Conservation (phyloP, 345 rosid species). For the Ceriops zippeliana region DNA sequence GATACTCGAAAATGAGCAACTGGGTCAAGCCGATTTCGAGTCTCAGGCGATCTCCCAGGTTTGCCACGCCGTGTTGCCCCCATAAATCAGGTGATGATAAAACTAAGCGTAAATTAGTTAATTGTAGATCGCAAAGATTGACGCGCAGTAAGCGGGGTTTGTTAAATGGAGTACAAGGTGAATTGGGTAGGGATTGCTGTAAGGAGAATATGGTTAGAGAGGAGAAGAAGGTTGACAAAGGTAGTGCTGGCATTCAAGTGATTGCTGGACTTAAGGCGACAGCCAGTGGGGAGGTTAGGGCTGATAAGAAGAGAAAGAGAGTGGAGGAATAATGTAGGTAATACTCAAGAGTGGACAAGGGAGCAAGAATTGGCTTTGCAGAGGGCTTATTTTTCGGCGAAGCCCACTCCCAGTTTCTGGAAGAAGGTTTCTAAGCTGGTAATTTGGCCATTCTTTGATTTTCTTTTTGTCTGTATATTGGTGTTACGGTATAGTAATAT, state of each 20-base stretch:
- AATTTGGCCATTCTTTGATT: background rate
- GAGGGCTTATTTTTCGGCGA: conserved; percentile 61
- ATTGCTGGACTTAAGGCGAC: conserved; percentile 14
- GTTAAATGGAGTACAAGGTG: background rate
- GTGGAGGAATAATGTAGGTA: background rate
- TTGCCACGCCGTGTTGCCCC: background rate
- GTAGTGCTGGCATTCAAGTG: background rate
- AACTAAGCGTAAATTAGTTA: background rate
- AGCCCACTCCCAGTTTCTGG: conserved; percentile 82
- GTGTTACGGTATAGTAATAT: background rate
- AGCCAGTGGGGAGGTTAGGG: background rate
- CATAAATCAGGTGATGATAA: background rate
- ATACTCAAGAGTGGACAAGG: conserved; percentile 53
- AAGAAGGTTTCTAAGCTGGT: conserved; percentile 76
- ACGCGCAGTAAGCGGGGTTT: background rate
- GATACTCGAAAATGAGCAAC: background rate
- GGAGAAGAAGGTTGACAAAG: background rate
- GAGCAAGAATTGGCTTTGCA: conserved; percentile 72
- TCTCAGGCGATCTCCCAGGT: conserved; percentile 18
- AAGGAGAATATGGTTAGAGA: background rate
- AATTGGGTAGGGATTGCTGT: background rate
- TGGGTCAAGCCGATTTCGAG: background rate
- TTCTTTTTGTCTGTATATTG: background rate
- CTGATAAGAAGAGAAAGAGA: conserved; percentile 20
- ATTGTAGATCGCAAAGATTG: background rate